Conservation (phyloP, 2,329 filamentous ascomycete genomes). For the Diaporthe australafricana region DNA sequence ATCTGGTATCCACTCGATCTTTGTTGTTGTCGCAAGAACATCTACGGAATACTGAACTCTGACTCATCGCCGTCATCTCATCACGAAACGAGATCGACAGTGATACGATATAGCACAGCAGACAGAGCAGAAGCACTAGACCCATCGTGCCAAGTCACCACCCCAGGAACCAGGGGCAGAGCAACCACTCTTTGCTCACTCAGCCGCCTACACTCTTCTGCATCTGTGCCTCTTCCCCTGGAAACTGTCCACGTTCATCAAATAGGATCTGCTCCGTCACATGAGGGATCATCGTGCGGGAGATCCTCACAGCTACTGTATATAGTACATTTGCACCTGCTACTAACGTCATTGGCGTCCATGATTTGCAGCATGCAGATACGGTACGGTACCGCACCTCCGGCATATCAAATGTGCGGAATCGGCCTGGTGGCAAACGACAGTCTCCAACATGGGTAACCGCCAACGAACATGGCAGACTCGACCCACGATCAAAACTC, state of each 20-base stretch:
- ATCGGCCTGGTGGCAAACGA: background rate
- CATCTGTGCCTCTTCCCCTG: background rate
- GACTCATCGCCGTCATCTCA: conserved; percentile 4
- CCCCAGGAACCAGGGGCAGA: no score
- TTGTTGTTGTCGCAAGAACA: background rate
- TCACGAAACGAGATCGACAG: background rate
- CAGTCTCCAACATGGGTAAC: background rate
- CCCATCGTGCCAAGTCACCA: background rate
- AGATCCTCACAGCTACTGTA: no score
- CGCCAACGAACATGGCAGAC: background rate
- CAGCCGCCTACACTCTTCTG: background rate
- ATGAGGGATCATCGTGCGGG: background rate
- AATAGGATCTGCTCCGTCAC: background rate
- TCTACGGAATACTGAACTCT: background rate
- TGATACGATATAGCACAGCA: background rate
- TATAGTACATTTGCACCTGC: background rate
- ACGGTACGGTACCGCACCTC: background rate
- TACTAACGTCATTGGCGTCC: background rate
- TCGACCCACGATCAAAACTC: background rate
- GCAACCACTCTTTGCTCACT: background rate
- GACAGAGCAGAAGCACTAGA: background rate
- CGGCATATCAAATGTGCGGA: background rate
- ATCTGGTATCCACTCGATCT: conserved; percentile 2
- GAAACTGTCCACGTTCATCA: background rate
- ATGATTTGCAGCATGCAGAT: background rate